A percentile compares a stretch with the other conserved stretches of the same genome.
These are phyloP conservation scores for Penicillium roqueforti DNA, from an alignment of 495 filamentous ascomycete genomes.

Conservation along the genomic window DNA sequence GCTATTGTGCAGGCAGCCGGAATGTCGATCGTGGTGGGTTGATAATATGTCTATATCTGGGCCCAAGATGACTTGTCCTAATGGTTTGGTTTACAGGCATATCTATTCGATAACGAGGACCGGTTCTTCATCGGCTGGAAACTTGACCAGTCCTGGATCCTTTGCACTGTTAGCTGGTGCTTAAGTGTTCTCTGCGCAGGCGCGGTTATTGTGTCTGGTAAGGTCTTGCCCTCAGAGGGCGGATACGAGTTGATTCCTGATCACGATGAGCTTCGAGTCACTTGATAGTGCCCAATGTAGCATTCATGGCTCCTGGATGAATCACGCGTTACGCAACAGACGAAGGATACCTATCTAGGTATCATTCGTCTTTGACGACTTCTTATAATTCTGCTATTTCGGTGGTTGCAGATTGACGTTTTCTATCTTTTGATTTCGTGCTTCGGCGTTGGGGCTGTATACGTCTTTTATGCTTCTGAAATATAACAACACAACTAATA, in stretches of 20 bases:
- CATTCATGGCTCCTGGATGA: neutral
- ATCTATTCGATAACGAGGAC: constrained; percentile 79
- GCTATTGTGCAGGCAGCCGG: constrained; percentile 60
- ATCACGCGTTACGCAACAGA: neutral
- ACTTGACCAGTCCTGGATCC: constrained; percentile 70
- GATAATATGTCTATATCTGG: neutral
- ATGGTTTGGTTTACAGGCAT: constrained; percentile 50
- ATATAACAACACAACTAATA: constrained; percentile 9
- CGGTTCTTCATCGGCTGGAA: constrained; percentile 84
- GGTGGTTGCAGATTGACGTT: constrained; percentile 1
- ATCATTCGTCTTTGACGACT: neutral
- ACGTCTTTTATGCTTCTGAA: constrained; percentile 1
- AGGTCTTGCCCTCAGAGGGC: constrained; percentile 70
- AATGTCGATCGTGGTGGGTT: constrained; percentile 76
- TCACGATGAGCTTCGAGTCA: constrained; percentile 20
- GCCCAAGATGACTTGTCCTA: neutral
- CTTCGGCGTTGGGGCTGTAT: constrained; percentile 9
- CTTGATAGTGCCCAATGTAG: constrained; percentile 3
- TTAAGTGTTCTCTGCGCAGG: constrained; percentile 58
- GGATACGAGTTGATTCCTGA: constrained; percentile 76
- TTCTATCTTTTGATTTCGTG: neutral
- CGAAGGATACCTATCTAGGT: neutral
- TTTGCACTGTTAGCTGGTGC: constrained; percentile 71
- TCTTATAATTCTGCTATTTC: constrained; percentile 3
- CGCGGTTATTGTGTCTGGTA: constrained; percentile 58